Evolutionary conservation across 176 grass and related monocot species (phyloP).

Genomic region (Oryza longistaminata): DNA sequence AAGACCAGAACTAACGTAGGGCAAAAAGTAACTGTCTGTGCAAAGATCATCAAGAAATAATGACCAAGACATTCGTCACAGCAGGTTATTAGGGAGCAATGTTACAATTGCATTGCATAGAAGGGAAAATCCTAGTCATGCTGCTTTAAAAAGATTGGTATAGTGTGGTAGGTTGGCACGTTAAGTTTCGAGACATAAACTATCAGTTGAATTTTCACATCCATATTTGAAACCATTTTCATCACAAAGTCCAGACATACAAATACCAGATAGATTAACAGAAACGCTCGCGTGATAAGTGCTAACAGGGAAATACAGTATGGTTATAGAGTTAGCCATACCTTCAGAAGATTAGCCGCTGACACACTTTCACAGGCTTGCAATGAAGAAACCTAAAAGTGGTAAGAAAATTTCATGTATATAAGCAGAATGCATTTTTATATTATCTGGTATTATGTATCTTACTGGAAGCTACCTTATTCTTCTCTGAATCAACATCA

Average conservation of each 20-base stretch:
- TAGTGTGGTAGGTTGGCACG: background rate
- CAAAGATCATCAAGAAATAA: conserved; percentile 6
- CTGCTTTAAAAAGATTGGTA: background rate
- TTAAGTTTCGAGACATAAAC: background rate
- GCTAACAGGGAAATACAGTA: conserved; percentile 20
- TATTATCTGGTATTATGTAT: background rate
- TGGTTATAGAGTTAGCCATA: conserved; percentile 15
- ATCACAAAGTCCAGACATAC: background rate
- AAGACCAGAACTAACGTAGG: background rate
- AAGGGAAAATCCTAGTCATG: background rate
- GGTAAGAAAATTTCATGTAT: conserved; percentile 24
- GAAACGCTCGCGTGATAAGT: conserved; percentile 13
- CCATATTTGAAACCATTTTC: background rate
- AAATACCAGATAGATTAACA: conserved; percentile 14
- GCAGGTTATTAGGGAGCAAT: background rate
- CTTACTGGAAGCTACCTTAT: conserved; percentile 33
- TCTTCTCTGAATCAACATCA: conserved; percentile 40
- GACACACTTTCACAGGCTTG: conserved; percentile 57
- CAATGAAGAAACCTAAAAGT: conserved; percentile 45
- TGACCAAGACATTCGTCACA: background rate
- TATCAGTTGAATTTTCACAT: background rate
- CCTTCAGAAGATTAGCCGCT: conserved; percentile 92
- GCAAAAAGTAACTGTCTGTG: background rate
- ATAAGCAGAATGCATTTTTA: conserved; percentile 19
- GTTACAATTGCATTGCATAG: background rate